phyloP scores from a whole-genome alignment of 2,329 filamentous ascomycete genomes.

The Fusarium dlaminii region DNA sequence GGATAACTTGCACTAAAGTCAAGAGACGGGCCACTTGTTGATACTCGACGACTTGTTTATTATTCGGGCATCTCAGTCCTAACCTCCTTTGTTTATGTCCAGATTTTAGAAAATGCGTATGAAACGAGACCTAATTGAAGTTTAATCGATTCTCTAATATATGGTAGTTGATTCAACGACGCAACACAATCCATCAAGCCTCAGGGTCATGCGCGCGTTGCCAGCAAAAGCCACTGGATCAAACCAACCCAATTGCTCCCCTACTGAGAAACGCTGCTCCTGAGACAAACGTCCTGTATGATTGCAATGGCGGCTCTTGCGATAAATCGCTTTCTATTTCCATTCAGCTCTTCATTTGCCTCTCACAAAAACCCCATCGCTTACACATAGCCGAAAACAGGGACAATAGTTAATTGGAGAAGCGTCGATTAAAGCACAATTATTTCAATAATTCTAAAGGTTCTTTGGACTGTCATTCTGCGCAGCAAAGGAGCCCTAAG shows the following conservation, averaged over 20 bases:
- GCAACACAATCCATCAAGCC: background rate
- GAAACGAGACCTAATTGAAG: too few species aligned
- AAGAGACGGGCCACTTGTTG: too few species aligned
- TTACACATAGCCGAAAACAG: accelerated
- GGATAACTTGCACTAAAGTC: too few species aligned
- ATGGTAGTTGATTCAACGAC: background rate
- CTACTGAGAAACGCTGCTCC: background rate
- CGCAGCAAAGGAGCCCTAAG: background rate
- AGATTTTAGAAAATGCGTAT: too few species aligned
- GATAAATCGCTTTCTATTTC: too few species aligned
- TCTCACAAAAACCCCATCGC: accelerated
- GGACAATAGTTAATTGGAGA: accelerated
- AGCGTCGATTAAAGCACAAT: accelerated
- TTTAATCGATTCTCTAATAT: too few species aligned
- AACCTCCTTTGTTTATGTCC: too few species aligned
- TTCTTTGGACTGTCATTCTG: background rate
- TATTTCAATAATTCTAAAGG: background rate
- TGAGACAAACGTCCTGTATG: background rate
- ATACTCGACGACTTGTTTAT: too few species aligned
- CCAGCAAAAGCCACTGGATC: background rate
- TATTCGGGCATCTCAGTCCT: too few species aligned
- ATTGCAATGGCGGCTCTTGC: too few species aligned
- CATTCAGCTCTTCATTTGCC: background rate
- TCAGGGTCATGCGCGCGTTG: background rate
- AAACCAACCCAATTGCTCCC: background rate